Evolutionary conservation across 1,139 yeast species (phyloP).

Genomic region (Pichia sp.): DNA sequence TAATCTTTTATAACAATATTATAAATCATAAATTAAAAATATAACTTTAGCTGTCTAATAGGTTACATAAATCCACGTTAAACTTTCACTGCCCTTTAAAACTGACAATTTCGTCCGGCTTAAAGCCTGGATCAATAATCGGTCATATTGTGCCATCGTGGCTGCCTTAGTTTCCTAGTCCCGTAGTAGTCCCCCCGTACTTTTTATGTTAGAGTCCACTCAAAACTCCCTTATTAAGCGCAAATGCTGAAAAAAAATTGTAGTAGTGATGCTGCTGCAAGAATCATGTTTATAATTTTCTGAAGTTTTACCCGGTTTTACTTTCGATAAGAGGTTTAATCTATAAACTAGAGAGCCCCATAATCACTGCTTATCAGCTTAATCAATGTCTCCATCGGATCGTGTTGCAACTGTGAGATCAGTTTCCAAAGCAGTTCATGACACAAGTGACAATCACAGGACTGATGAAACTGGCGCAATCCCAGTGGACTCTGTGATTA

Average conservation of each 20-base stretch:
- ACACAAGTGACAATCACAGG: background rate
- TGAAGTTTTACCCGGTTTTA: slow-evolving; percentile 14
- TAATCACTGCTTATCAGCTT: background rate
- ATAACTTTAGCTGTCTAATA: slow-evolving; percentile 1
- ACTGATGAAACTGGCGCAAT: background rate
- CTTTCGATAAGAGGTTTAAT: background rate
- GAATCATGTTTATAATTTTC: background rate
- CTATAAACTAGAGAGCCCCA: background rate
- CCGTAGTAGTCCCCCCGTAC: background rate
- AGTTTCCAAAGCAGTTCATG: background rate
- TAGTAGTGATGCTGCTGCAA: background rate
- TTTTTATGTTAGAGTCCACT: too few relatives aligned
- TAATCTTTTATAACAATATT: slow-evolving; percentile 1
- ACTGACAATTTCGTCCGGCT: too few relatives aligned
- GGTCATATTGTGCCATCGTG: too few relatives aligned
- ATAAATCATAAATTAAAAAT: background rate
- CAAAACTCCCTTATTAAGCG: background rate
- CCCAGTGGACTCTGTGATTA: background rate
- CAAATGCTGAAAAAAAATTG: background rate
- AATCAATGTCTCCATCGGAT: background rate
- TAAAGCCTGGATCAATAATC: too few relatives aligned
- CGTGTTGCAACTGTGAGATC: background rate
- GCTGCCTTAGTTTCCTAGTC: too few relatives aligned
- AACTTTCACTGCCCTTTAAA: too few relatives aligned
- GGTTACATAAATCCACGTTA: background rate